These are phyloP conservation scores for Podaxis sp. DNA, from an alignment of 768 basidiomycete species.

Conservation along the genomic window DNA sequence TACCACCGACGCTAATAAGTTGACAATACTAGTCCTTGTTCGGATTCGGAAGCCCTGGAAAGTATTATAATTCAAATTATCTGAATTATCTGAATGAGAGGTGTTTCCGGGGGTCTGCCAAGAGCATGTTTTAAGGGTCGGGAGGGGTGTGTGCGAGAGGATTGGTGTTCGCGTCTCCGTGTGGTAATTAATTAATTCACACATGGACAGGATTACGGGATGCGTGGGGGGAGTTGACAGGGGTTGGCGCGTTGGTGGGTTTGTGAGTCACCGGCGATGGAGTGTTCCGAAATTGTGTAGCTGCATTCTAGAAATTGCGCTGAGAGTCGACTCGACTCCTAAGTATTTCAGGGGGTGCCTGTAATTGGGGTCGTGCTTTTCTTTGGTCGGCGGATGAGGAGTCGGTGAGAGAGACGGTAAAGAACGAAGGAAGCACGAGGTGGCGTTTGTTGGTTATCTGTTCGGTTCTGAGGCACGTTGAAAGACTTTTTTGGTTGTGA, in stretches of 20 bases:
- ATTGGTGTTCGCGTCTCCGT: neutral
- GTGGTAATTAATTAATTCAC: neutral
- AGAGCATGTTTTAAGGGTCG: neutral
- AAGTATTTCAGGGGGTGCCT: neutral
- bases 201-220: neutral
- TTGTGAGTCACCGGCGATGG: no score
- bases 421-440: no score
- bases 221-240: neutral
- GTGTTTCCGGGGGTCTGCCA: neutral
- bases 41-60: no score
- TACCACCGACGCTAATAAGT: no score
- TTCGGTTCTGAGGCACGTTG: no score
- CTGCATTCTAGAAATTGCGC: neutral
- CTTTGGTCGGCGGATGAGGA: no score
- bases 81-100: neutral
- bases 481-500: no score
- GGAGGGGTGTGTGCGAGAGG: neutral
- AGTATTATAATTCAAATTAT: no score
- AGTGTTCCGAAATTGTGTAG: neutral
- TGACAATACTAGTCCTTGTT: no score
- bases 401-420: no score
- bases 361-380: neutral
- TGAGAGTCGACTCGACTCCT: neutral
- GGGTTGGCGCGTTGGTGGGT: neutral
- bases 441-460: no score